Evolutionary conservation across 768 basidiomycete species (phyloP), one percentile per base, ranked within the genome.

Genomic region (Phlegmacium glaucopus): DNA sequence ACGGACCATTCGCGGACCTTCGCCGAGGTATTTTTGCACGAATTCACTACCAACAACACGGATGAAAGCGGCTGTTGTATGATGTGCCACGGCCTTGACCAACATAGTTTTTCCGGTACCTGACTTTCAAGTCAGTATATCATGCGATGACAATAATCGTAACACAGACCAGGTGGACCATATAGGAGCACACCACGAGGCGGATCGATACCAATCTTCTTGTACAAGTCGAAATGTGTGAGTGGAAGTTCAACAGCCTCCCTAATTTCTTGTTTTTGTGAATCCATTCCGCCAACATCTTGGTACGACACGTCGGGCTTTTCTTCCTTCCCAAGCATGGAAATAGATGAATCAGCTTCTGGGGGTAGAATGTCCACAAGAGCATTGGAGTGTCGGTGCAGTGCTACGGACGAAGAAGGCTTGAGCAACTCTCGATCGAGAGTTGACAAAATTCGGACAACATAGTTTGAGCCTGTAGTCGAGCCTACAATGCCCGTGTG

Each of bases 21-120:
- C 96, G 59, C 96, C 96, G 4, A 99, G 82, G 62, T 99, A 99
- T 67, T 99, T 99, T 72, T 99, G 96, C 8, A 99, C 96, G 62
- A 99, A 99, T 69, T 99, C 96, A 58, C 88, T 91, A 16, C 96
- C 96, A 26, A 96, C 94, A 13, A 99, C 96, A 32, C 96, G 90
- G 58, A 99, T 98, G 74, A 99, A 99, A 10, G 92, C 76, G 7
- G 96, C 96, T 2, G 93, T 94, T 30, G 96, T 98, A 64, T 97
- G 91, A 63, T 94, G 87, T 17, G 96, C 96, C 22, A 99, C 96
- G n/a, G 96, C 96, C 67, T 98, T 99, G 43, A 98, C 96, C 52
- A 99, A 75, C 94, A 99, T 97, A 0, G 93, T 96, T 67, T 96
- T 96, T 25, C 96, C 96, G 2, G 96, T 99, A 52, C 96, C 95